Conservation (phyloP, 1,284 basidiomycete species). For the Malassezia brasiliensis region DNA sequence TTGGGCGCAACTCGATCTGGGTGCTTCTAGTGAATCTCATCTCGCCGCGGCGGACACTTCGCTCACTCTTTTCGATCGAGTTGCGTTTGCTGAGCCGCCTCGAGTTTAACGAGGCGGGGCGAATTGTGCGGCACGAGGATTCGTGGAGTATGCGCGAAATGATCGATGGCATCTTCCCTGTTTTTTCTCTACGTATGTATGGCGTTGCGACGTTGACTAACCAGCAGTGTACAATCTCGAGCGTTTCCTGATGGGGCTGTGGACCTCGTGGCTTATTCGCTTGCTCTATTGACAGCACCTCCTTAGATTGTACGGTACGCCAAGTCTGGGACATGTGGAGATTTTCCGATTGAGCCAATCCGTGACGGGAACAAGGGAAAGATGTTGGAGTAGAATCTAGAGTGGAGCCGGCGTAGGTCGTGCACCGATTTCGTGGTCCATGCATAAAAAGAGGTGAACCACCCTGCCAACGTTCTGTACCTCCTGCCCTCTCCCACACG, state of each 20-base stretch:
- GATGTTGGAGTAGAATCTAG: conserved; percentile 4
- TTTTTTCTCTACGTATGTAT: conserved; percentile 28
- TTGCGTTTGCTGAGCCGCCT: conserved; percentile 43
- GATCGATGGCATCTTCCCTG: conserved; percentile 43
- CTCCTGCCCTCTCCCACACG: neutral
- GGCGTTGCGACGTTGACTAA: neutral
- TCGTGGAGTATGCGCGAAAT: conserved; percentile 46
- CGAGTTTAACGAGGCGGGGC: conserved; percentile 47
- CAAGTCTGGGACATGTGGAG: neutral
- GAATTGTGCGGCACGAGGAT: conserved; percentile 46
- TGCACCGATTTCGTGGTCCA: too few relatives aligned
- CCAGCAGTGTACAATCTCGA: conserved; percentile 11
- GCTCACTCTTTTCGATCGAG: conserved; percentile 38
- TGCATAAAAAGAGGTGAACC: too few relatives aligned
- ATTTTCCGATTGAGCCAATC: neutral
- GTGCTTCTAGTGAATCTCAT: conserved; percentile 34
- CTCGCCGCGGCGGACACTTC: conserved; percentile 33
- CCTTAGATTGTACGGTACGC: conserved; percentile 1
- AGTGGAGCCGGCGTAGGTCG: too few relatives aligned
- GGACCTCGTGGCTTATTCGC: conserved; percentile 6
- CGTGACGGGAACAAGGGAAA: neutral
- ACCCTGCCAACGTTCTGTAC: neutral
- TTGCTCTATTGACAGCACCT: neutral
- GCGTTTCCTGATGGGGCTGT: conserved; percentile 8
- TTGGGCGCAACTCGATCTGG: conserved; percentile 35